A percentile compares a stretch with the other conserved stretches of the same genome.
Conservation (phyloP, 1,284 basidiomycete genomes). For the Apiotrichum akiyoshidainum region DNA sequence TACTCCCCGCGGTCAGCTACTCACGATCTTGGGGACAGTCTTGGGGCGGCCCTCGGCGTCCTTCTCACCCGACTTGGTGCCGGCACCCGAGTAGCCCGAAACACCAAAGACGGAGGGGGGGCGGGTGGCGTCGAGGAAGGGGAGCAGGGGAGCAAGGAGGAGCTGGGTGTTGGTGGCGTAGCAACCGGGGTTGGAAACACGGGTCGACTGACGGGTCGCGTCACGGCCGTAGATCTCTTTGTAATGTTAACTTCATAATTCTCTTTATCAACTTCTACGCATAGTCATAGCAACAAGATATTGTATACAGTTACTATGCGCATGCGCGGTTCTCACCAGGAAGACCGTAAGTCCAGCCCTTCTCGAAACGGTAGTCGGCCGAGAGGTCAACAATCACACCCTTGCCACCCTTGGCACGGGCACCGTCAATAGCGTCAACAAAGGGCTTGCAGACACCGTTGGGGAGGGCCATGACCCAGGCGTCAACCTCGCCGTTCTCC, state of each 20-base stretch:
- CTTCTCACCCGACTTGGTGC: conserved; percentile 67
- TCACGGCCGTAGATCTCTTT: conserved; percentile 79
- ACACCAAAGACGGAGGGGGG: conserved; percentile 87
- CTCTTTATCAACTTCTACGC: conserved; percentile 6
- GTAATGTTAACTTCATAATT: conserved; percentile 29
- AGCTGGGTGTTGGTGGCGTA: conserved; percentile 93
- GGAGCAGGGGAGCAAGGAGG: conserved; percentile 81
- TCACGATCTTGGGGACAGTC: conserved; percentile 75
- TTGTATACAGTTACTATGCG: too few relatives aligned
- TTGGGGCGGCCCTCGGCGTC: conserved; percentile 66
- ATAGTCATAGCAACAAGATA: too few relatives aligned
- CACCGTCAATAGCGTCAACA: conserved; percentile 87
- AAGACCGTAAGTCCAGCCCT: conserved; percentile 94
- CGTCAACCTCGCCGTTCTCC: conserved; percentile 80
- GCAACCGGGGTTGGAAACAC: conserved; percentile 96
- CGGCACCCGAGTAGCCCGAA: conserved; percentile 92
- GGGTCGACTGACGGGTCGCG: conserved; percentile 64
- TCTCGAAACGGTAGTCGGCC: conserved; percentile 93
- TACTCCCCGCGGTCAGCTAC: too few relatives aligned
- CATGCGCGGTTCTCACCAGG: conserved; percentile 64
- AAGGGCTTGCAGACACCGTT: conserved; percentile 97
- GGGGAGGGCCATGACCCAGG: conserved; percentile 96
- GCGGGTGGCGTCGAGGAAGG: conserved; percentile 62
- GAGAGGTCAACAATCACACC: conserved; percentile 83
- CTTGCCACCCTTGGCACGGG: conserved; percentile 52